These are phyloP conservation scores for Yamadazyma olivae DNA, from an alignment of 805 yeast species.

Conservation along the genomic window DNA sequence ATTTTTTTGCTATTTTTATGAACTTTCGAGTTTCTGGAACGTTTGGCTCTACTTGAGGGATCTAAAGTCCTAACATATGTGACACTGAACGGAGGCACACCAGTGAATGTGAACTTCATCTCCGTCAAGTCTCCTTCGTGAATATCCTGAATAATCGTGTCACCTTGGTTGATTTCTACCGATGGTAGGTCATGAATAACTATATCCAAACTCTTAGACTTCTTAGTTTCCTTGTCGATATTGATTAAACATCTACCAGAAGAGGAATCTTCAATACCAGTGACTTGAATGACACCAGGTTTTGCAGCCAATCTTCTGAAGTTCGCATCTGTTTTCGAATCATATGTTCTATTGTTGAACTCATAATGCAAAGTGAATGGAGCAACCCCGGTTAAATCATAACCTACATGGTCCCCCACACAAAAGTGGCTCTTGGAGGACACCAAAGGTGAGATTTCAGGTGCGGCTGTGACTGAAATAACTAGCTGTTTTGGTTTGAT, in stretches of 20 bases:
- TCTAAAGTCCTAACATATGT: slow-evolving; percentile 69
- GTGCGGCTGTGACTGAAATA: slow-evolving; percentile 72
- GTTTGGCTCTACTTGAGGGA: slow-evolving; percentile 26
- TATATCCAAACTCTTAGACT: slow-evolving; percentile 25
- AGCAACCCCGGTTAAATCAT: slow-evolving; percentile 71
- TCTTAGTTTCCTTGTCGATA: slow-evolving; percentile 38
- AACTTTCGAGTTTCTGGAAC: slow-evolving; percentile 19
- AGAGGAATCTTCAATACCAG: slow-evolving; percentile 69
- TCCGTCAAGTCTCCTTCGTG: slow-evolving; percentile 96
- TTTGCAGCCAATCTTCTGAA: slow-evolving; percentile 72
- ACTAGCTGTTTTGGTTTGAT: slow-evolving; percentile 36
- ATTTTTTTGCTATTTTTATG: slow-evolving; percentile 17
- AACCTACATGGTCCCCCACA: slow-evolving; percentile 87
- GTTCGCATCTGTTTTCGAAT: slow-evolving; percentile 46
- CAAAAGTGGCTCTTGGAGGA: slow-evolving; percentile 52
- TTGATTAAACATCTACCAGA: slow-evolving; percentile 70
- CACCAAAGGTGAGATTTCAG: slow-evolving; percentile 49
- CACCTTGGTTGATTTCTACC: slow-evolving; percentile 83
- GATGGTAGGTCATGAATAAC: slow-evolving; percentile 56
- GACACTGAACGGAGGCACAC: slow-evolving; percentile 87
- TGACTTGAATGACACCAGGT: slow-evolving; percentile 72
- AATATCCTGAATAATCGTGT: slow-evolving; percentile 69
- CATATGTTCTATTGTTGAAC: slow-evolving; percentile 61
- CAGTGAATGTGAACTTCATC: slow-evolving; percentile 74
- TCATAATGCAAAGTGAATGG: slow-evolving; percentile 76